Evolutionary conservation across 768 basidiomycete genomes (phyloP), one percentile per base, ranked within the genome.

Genomic region (Phanerochaete carnosa): DNA sequence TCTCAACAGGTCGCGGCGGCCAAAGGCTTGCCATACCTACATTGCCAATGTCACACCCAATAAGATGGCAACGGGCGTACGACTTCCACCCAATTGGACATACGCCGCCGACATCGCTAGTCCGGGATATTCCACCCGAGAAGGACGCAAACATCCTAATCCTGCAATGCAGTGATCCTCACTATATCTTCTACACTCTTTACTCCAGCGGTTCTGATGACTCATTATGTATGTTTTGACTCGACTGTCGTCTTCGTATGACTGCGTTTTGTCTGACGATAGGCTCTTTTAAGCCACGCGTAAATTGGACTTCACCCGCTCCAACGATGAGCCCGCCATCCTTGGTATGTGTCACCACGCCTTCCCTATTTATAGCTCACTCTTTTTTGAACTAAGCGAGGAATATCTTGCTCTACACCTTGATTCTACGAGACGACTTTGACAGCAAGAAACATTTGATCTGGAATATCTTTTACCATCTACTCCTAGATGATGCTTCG

Each of bases 81-180:
- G 81, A 76, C 60, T 87, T 84, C 72, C 86, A 85, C 67, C 79
- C 84, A 1, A 72, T 84, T 16, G 85, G 86, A 29, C 85, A 85
- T 65, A 86, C 85, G 0, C 75, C 83, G 1, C 79, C 86, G 5
- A 70, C 80, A 3, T 79, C 73, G 46, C 71, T 87, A 15, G 80
- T 80, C 2, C 72, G 79, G 58, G 74, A 78, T 45, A 66, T 87
- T 7, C 69, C 80, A 59, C 78, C 79, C 0, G 83, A 83, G 61
- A 68, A 76, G 55, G 56, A 69, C n/a, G 82, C 80, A 6, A 68
- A 77, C 19, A 68, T 85, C 28, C 73, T 87, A 3, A 75, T 84
- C 19, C 72, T 85, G 26, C 83, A 79, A 30, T 86, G 83, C 64
- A 84, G 84, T 13, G 86, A 87, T 64, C 79, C 80, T 15, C 72